Evolutionary conservation across 1,284 basidiomycete genomes (phyloP).

Genomic region (Prillingera fragicola): DNA sequence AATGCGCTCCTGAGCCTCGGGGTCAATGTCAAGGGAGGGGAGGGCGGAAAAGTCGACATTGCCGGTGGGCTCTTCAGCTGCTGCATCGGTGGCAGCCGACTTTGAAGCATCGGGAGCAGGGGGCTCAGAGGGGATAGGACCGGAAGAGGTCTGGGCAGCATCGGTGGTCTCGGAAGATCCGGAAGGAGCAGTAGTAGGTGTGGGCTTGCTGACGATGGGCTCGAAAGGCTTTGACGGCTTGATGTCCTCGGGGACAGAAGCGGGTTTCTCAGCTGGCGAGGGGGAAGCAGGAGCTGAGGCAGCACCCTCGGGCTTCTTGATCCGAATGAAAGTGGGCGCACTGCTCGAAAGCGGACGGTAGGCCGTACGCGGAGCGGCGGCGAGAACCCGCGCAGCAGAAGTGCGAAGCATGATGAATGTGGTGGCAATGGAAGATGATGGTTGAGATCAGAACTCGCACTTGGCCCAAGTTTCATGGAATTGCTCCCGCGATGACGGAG

Average conservation of each 20-base stretch:
- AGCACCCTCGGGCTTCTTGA: conserved; percentile 17
- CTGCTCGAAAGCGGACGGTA: conserved; percentile 11
- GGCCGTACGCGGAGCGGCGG: not conserved
- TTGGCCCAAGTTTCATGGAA: no score
- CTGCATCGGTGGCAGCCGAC: conserved; percentile 1
- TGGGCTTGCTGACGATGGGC: conserved; percentile 16
- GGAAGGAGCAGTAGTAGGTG: not conserved
- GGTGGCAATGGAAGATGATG: no score
- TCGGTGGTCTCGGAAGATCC: not conserved
- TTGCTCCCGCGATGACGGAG: no score
- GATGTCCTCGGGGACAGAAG: conserved; percentile 23
- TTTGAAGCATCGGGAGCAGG: conserved; percentile 8
- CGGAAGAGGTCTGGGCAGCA: conserved; percentile 2
- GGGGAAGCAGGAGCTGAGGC: conserved; percentile 10
- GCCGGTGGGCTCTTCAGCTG: conserved; percentile 12
- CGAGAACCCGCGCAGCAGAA: conserved; percentile 7
- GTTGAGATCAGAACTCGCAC: no score
- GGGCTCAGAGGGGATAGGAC: conserved; percentile 16
- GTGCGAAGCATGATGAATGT: conserved; percentile 13
- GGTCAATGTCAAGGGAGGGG: conserved; percentile 48
- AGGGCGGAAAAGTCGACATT: conserved; percentile 39
- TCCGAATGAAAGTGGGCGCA: conserved; percentile 10
- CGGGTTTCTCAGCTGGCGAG: conserved; percentile 31
- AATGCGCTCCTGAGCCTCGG: conserved; percentile 24
- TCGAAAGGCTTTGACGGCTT: conserved; percentile 22